Evolutionary conservation across 2,329 filamentous ascomycete species (phyloP).

Genomic region (Pseudocercospora crystallina): DNA sequence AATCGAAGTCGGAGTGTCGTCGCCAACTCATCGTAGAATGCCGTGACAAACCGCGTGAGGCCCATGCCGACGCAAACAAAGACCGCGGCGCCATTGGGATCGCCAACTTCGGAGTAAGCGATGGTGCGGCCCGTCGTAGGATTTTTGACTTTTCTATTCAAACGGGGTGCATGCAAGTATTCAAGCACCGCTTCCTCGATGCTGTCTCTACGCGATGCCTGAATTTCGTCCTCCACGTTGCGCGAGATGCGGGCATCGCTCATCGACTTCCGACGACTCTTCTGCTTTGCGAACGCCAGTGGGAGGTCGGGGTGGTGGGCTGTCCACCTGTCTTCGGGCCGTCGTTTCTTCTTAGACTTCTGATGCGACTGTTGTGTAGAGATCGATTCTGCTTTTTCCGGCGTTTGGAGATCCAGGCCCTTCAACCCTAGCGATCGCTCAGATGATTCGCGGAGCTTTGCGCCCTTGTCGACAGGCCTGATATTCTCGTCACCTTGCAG

Average conservation of each 20-base stretch:
- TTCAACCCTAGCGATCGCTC: conserved; percentile 13
- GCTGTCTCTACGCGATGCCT: conserved; percentile 67
- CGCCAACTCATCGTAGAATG: conserved; percentile 95
- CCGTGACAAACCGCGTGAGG: conserved; percentile 89
- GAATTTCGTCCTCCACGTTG: conserved; percentile 39
- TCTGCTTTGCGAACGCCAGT: conserved; percentile 26
- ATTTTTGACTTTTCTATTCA: conserved; percentile 86
- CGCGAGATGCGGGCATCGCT: conserved; percentile 37
- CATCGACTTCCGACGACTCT: conserved; percentile 34
- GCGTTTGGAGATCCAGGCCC: conserved; percentile 13
- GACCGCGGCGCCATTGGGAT: conserved; percentile 85
- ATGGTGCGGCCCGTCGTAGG: conserved; percentile 84
- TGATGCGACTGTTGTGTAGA: conserved; percentile 1
- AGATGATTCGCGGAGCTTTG: conserved; percentile 15
- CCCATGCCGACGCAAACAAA: conserved; percentile 99
- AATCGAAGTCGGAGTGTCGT: conserved; percentile 82
- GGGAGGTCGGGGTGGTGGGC: conserved; percentile 30
- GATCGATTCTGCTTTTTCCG: conserved; percentile 5
- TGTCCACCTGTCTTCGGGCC: conserved; percentile 23
- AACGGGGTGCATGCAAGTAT: conserved; percentile 76
- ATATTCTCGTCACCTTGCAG: conserved; percentile 22
- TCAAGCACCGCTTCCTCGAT: conserved; percentile 84
- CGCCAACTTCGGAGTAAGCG: conserved; percentile 94
- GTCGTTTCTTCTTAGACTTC: conserved; percentile 19
- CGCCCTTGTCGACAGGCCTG: conserved; percentile 8